Conservation (phyloP, 192 early-diverging fungal genomes). For the Rhizoclosmatium sp. region DNA sequence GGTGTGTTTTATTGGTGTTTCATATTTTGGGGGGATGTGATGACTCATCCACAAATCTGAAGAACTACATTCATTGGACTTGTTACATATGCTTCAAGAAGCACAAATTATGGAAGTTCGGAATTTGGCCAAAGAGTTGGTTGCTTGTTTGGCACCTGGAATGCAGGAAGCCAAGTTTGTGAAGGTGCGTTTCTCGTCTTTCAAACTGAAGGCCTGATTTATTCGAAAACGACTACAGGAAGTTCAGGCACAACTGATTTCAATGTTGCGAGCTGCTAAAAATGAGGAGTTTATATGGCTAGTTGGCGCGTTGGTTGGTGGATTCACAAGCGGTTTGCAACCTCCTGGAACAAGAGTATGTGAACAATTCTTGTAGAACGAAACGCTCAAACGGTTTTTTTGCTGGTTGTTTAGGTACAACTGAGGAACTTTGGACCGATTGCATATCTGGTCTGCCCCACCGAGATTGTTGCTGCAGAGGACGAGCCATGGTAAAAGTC, state of each 20-base stretch:
- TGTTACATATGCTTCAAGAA: conserved; percentile 1
- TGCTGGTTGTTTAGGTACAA: neutral
- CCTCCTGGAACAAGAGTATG: conserved; percentile 12
- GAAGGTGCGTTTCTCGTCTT: conserved; percentile 5
- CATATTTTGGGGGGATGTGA: neutral
- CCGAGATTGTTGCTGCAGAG: conserved; percentile 4
- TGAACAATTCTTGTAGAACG: neutral
- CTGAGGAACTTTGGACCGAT: conserved; percentile 22
- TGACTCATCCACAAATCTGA: neutral
- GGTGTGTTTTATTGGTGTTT: conserved; percentile 2
- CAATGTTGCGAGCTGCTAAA: neutral
- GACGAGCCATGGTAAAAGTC: conserved; percentile 1
- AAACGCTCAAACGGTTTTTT: neutral
- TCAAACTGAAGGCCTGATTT: neutral
- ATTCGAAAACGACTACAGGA: neutral
- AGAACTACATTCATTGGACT: neutral
- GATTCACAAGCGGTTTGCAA: conserved; percentile 18
- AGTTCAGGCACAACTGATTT: conserved; percentile 10
- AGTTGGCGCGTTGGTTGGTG: conserved; percentile 19
- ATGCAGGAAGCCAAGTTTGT: conserved; percentile 27
- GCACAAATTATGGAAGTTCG: conserved; percentile 21
- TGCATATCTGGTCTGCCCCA: conserved; percentile 12
- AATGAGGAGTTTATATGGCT: neutral
- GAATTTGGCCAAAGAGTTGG: conserved; percentile 19
- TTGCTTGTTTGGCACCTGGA: neutral